Conservation (phyloP, 2,329 filamentous ascomycete genomes). For the Aspergillus vadensis region DNA sequence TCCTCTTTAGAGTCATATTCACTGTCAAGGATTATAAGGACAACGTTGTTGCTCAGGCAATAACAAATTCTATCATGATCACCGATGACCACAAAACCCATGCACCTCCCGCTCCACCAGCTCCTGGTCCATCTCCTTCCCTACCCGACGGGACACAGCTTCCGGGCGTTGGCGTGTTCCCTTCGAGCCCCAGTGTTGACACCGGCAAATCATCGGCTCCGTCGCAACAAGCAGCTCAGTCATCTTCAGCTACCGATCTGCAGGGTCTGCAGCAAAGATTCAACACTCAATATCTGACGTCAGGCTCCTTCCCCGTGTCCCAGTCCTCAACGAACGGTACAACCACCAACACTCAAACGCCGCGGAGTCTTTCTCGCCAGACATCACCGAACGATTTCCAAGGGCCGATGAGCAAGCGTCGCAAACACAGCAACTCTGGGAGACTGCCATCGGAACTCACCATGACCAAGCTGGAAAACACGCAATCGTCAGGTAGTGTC, state of each 20-base stretch:
- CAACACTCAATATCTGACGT: slow-evolving; percentile 44
- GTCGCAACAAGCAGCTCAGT: slow-evolving; percentile 50
- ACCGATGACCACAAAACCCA: slow-evolving; percentile 97
- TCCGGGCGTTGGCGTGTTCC: slow-evolving; percentile 48
- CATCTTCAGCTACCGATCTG: slow-evolving; percentile 66
- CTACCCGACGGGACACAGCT: slow-evolving; percentile 44
- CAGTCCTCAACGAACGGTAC: slow-evolving; percentile 42
- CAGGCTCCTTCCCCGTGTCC: slow-evolving; percentile 42
- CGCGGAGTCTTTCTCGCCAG: slow-evolving; percentile 70
- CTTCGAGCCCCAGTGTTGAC: slow-evolving; percentile 36
- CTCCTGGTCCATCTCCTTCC: slow-evolving; percentile 36
- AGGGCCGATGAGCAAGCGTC: slow-evolving; percentile 73
- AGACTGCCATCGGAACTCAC: slow-evolving; percentile 73
- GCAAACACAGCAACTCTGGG: slow-evolving; percentile 71
- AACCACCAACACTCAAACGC: slow-evolving; percentile 51
- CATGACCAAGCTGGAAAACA: slow-evolving; percentile 79
- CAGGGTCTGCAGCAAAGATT: slow-evolving; percentile 59
- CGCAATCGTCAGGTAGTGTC: slow-evolving; percentile 35
- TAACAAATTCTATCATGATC: slow-evolving; percentile 90
- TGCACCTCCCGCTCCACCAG: slow-evolving; percentile 44
- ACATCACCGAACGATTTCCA: slow-evolving; percentile 67
- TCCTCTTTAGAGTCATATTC: slow-evolving; percentile 70
- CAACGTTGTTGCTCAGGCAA: slow-evolving; percentile 76
- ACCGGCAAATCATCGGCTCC: slow-evolving; percentile 32
- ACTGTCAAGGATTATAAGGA: slow-evolving; percentile 82